Evolutionary conservation across 2,329 filamentous ascomycete genomes (phyloP), one percentile per base, ranked within the genome.

Genomic region (Graphilbum sp.): DNA sequence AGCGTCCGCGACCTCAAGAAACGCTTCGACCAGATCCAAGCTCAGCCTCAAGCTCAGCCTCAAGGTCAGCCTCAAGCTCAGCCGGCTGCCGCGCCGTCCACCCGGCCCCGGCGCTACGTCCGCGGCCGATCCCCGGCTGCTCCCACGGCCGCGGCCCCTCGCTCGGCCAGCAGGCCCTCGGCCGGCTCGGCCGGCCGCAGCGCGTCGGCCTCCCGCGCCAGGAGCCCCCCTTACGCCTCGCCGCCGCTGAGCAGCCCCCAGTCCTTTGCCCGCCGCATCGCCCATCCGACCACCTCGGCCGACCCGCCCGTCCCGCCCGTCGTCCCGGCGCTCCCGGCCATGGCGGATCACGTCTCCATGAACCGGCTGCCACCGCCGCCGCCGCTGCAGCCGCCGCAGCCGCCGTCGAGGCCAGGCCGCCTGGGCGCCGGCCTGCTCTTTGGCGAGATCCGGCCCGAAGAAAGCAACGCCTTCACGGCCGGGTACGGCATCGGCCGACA

Each of bases 1-100:
- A 87, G 79, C 43, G 80, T 90, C 47, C 84, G 79, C 58, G 82
- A 90, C 52, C 64, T 90, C 44, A 76, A 82, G 50, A 83, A 78
- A 56, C 76, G 72, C 39, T 90, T 88, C 58, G 81, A 88, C 55
- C 73, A 77, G 51, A 74, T 44, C 51, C 12, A 29, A 8, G 15
- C 11, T 2, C 29, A 31, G 34, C n/a, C n/a, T n/a, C n/a, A n/a
- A n/a, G n/a, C n/a, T n/a, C n/a, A n/a, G n/a, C n/a, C n/a, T n/a
- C n/a, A n/a, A n/a, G n/a, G n/a, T n/a, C n/a, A n/a, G n/a, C n/a
- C n/a, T n/a, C n/a, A n/a, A n/a, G n/a, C n/a, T n/a, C n/a, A n/a
- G n/a, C n/a, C n/a, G n/a, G n/a, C n/a, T n/a, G n/a, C n/a, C n/a
- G n/a, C n/a, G n/a, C n/a, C n/a, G n/a, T n/a, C n/a, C n/a, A n/a